phyloP scores from a whole-genome alignment of 1,284 basidiomycete genomes.

The Ustilago trichophora region DNA sequence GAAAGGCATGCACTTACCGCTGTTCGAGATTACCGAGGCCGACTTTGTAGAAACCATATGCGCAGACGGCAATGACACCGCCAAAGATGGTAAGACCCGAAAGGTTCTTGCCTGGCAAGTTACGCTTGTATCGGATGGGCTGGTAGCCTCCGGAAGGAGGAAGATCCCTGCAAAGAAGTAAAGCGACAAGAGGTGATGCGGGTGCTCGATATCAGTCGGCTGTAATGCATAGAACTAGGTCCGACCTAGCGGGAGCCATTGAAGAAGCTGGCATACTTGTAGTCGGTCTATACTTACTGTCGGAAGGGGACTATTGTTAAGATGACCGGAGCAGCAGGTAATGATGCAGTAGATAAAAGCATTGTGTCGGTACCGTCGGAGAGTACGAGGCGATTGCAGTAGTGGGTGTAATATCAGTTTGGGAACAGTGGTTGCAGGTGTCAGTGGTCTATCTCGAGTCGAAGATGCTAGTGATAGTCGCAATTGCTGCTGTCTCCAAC shows the following conservation, averaged over 20 bases:
- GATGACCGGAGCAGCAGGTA: too few relatives aligned
- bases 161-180: slow-evolving; percentile 78
- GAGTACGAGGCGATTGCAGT: background rate
- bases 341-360: too few relatives aligned
- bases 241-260: too few relatives aligned
- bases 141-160: slow-evolving; percentile 93
- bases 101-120: slow-evolving; percentile 90
- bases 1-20: slow-evolving; percentile 73
- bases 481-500: background rate
- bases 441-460: background rate
- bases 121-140: slow-evolving; percentile 92
- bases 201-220: too few relatives aligned
- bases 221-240: too few relatives aligned
- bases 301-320: slow-evolving; percentile 41
- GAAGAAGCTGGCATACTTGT: background rate
- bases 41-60: slow-evolving; percentile 90
- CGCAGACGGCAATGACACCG: slow-evolving; percentile 83
- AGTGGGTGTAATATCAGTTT: too few relatives aligned
- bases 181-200: background rate
- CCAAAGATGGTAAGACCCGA: slow-evolving; percentile 86
- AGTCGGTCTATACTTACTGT: slow-evolving; percentile 29
- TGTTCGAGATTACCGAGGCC: slow-evolving; percentile 90
- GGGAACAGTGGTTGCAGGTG: background rate
- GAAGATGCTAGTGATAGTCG: slow-evolving; percentile 5
- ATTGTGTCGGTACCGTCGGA: background rate